Conservation (phyloP, 768 basidiomycete species). For the Gautieria morchelliformis region DNA sequence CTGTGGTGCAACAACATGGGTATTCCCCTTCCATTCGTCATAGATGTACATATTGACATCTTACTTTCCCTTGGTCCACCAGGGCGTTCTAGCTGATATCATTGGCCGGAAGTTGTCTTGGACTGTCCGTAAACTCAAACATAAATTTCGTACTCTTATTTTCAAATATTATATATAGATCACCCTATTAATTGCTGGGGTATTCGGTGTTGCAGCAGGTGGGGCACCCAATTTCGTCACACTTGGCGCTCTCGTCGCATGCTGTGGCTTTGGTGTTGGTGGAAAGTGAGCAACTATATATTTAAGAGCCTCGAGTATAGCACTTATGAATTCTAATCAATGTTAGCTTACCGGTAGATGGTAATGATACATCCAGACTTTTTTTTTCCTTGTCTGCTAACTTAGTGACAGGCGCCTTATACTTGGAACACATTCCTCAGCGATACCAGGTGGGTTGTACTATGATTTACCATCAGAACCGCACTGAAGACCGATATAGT, state of each 20-base stretch:
- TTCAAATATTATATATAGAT: conserved; percentile 13
- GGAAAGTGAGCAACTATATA: conserved; percentile 36
- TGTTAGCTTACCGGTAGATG: conserved; percentile 34
- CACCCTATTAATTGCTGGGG: conserved; percentile 28
- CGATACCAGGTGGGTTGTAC: conserved; percentile 28
- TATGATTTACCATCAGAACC: not conserved
- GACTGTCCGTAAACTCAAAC: not conserved
- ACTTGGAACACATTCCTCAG: conserved; percentile 34
- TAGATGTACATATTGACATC: not conserved
- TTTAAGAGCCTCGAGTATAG: conserved; percentile 15
- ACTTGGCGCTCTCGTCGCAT: conserved; percentile 30
- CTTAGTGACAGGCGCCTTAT: conserved; percentile 30
- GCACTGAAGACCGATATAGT: conserved; percentile 20
- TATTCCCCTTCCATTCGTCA: not conserved
- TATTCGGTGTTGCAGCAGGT: conserved; percentile 44
- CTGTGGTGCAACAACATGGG: conserved; percentile 38
- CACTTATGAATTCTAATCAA: conserved; percentile 5
- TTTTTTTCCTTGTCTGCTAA: not conserved
- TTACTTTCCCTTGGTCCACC: not conserved
- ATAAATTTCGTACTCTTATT: not conserved
- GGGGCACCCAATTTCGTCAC: conserved; percentile 37
- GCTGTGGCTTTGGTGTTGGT: conserved; percentile 40
- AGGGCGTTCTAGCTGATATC: conserved; percentile 37
- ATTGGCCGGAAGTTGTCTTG: conserved; percentile 36
- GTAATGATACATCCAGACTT: conserved; percentile 16